These are phyloP conservation scores for Ogataea philodendri DNA, from an alignment of 805 yeast species.

Conservation along the genomic window DNA sequence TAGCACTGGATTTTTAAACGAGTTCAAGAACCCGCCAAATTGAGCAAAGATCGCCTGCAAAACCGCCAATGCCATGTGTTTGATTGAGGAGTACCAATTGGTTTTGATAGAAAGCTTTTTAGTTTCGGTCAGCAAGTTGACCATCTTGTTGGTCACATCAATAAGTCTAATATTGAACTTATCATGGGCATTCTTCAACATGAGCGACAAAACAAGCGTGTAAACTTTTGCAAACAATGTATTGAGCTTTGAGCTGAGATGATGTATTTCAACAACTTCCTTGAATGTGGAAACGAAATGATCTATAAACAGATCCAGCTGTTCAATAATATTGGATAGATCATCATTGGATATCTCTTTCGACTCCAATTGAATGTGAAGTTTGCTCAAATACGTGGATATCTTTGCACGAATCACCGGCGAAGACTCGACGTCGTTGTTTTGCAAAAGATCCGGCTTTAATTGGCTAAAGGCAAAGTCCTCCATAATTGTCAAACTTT, in stretches of 20 bases:
- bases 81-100: constrained; percentile 34
- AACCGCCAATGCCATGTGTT: constrained; percentile 31
- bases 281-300: constrained; percentile 21
- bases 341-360: constrained; percentile 20
- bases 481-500: constrained; percentile 11
- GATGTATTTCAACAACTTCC: constrained; percentile 23
- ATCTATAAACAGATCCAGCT: constrained; percentile 25
- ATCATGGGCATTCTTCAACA: constrained; percentile 33
- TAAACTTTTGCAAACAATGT: constrained; percentile 27
- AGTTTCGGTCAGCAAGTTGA: constrained; percentile 17
- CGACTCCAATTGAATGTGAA: constrained; percentile 14
- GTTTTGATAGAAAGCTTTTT: constrained; percentile 33
- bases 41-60: constrained; percentile 31
- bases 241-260: constrained; percentile 27
- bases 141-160: constrained; percentile 29
- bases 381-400: constrained; percentile 19
- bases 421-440: constrained; percentile 17
- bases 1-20: constrained; percentile 28
- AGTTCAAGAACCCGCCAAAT: constrained; percentile 37
- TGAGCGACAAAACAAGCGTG: constrained; percentile 21
- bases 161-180: constrained; percentile 33
- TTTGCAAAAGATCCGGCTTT: constrained; percentile 16
- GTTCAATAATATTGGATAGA: constrained; percentile 21
- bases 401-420: constrained; percentile 15
- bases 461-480: constrained; percentile 16